Evolutionary conservation across 352 stramenopile genomes (phyloP), one percentile per base, ranked within the genome.

Genomic region (Globisporangium camurandrum): DNA sequence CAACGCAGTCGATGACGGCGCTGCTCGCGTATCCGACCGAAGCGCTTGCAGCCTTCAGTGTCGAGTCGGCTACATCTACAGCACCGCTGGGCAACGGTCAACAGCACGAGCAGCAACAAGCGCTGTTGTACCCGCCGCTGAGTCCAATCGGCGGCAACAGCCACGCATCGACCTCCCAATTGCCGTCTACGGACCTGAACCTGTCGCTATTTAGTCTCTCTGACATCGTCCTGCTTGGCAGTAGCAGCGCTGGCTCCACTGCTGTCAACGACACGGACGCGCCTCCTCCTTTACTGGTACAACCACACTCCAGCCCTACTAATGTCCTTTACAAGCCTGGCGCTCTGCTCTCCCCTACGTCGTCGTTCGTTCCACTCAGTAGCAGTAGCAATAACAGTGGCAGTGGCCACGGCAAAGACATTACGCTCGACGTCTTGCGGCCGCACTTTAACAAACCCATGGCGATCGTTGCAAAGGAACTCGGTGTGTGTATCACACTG

Each of bases 381-480:
- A n/a, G n/a, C n/a, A n/a, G n/a, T 36, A 59, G 4, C 54, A 66
- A 0, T 49, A 62, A 12, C 8, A 41, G 62, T 2, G 26, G 58
- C 10, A 47, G 67, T 26, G 84, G 79, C 49, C 75, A 86, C 30
- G n/a, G n/a, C n/a, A 88, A 88, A 51, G 76, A 88, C 38, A 54
- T 92, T 39, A 87, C 81, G 34, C 68, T 92, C 24, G 88, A 92
- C 47, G 77, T 88, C 48, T 68, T 92, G 39, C 75, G 78, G 2
- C 78, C 76, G 12, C 77, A 89, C 56, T 92, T 92, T 43, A 89
- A 92, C 61, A 89, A 89, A 46, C 81, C 81, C 6, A 89, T 92
- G 76, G 72, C 78, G 1, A 74, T 79, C 8, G 81, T 92, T 9
- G 81, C 77, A 20, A 88, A 92, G 47, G 81, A 89, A 43, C 62